A percentile compares a stretch with the other conserved stretches of the same genome.
Conservation (phyloP, 768 basidiomycete genomes). For the Podaxis carcinomalis region DNA sequence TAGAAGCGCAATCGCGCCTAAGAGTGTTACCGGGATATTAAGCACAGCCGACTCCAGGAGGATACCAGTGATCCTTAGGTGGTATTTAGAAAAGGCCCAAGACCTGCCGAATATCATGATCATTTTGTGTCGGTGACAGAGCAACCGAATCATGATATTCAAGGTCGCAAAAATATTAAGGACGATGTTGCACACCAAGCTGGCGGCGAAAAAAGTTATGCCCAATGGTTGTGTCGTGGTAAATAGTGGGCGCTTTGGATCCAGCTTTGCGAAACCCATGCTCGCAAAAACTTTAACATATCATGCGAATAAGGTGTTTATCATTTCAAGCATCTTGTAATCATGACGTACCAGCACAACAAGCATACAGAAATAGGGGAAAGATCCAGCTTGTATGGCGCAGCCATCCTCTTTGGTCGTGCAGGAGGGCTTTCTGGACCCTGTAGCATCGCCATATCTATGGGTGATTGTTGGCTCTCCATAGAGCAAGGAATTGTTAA, state of each 20-base stretch:
- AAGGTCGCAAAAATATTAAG: not conserved
- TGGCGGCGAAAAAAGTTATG: not conserved
- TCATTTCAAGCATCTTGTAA: not conserved
- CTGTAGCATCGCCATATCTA: slow-evolving; percentile 3
- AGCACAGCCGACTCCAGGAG: not conserved
- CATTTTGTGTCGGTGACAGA: not conserved
- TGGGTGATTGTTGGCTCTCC: too few species aligned
- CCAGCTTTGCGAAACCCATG: not conserved
- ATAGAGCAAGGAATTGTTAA: not conserved
- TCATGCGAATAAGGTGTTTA: not conserved
- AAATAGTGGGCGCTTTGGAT: not conserved
- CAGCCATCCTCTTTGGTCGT: not conserved
- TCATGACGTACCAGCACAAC: not conserved
- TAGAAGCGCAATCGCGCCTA: not conserved
- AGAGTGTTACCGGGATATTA: not conserved
- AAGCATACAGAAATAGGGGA: not conserved
- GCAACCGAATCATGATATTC: not conserved
- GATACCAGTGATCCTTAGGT: not conserved
- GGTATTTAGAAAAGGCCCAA: not conserved
- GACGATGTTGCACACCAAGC: not conserved
- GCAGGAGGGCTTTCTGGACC: not conserved
- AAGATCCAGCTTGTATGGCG: not conserved
- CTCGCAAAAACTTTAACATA: not conserved
- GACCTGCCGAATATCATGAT: not conserved
- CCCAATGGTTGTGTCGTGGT: not conserved